These are phyloP conservation scores for Orychophragmus violaceus DNA, from an alignment of 345 rosid genomes.

Conservation along the genomic window DNA sequence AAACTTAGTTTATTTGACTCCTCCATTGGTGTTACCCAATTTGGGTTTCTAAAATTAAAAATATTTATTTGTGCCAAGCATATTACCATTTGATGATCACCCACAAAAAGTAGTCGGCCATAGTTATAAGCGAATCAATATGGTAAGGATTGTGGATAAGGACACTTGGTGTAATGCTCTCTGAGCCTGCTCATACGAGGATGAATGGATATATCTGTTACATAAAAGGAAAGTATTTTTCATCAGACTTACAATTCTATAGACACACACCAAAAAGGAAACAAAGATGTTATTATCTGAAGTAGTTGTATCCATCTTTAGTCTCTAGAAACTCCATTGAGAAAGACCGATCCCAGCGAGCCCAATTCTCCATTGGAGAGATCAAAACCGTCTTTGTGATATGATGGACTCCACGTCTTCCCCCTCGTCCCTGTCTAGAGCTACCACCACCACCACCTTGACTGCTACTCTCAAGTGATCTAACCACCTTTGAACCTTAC, in stretches of 20 bases:
- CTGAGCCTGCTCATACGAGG: slow-evolving; percentile 67
- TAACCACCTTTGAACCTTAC: slow-evolving; percentile 81
- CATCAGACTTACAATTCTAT: slow-evolving; percentile 1
- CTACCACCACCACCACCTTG: slow-evolving; percentile 41
- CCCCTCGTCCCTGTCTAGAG: slow-evolving; percentile 66
- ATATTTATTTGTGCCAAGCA: too few species aligned
- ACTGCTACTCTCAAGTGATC: slow-evolving; percentile 62
- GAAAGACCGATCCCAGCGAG: slow-evolving; percentile 85
- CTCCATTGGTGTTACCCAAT: too few species aligned
- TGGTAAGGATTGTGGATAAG: slow-evolving; percentile 68
- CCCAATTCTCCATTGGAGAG: slow-evolving; percentile 77
- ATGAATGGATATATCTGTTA: slow-evolving; percentile 38
- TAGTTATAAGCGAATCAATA: slow-evolving; percentile 81
- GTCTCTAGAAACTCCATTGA: slow-evolving; percentile 82
- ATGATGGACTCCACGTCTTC: slow-evolving; percentile 65
- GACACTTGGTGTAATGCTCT: slow-evolving; percentile 65
- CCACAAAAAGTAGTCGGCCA: slow-evolving; percentile 86
- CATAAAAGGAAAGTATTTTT: neutral
- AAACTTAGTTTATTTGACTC: too few species aligned
- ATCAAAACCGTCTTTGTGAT: slow-evolving; percentile 60
- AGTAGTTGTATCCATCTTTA: slow-evolving; percentile 55
- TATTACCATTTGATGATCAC: slow-evolving; percentile 81
- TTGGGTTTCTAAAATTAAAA: too few species aligned
- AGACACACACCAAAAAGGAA: neutral
- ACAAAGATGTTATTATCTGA: slow-evolving; percentile 52